Conservation (phyloP, 73 alveolate genomes). For the Vitrella brassicaformis region DNA sequence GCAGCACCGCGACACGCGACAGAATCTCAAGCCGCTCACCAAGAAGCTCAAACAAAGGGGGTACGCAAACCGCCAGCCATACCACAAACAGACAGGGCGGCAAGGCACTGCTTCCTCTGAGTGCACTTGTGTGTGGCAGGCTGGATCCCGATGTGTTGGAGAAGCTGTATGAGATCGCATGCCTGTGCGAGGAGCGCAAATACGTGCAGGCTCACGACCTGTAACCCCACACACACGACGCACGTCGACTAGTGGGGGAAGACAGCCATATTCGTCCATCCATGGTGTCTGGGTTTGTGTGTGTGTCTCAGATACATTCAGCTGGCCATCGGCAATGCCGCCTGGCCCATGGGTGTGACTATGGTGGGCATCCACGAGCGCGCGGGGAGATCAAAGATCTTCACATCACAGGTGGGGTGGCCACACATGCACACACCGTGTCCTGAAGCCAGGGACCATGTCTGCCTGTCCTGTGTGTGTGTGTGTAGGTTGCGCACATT, state of each 20-base stretch:
- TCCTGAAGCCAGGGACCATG: not conserved
- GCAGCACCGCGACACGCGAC: not conserved
- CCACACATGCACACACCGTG: slow-evolving; percentile 41
- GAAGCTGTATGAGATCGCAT: not conserved
- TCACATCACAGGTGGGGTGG: slow-evolving; percentile 72
- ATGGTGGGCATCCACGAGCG: slow-evolving; percentile 97
- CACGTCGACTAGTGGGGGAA: too few species aligned
- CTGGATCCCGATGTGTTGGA: not conserved
- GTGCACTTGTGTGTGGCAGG: too few species aligned
- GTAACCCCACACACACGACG: too few species aligned
- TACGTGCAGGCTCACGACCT: not conserved
- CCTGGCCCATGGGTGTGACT: slow-evolving; percentile 98
- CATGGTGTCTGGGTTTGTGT: not conserved
- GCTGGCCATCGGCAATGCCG: slow-evolving; percentile 93
- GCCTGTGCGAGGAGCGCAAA: not conserved
- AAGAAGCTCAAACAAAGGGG: not conserved
- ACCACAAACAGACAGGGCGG: too few species aligned
- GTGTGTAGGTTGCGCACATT: slow-evolving; percentile 52
- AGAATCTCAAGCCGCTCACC: not conserved
- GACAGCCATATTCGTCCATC: too few species aligned
- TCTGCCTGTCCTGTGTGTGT: not conserved
- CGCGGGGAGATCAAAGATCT: slow-evolving; percentile 77
- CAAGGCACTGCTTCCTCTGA: too few species aligned
- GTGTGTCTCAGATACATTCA: slow-evolving; percentile 5
- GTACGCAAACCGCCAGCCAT: too few species aligned